Evolutionary conservation across 116 monocot genomes (phyloP), one percentile per base, ranked within the genome.

Genomic region (Posidonia oceanica): DNA sequence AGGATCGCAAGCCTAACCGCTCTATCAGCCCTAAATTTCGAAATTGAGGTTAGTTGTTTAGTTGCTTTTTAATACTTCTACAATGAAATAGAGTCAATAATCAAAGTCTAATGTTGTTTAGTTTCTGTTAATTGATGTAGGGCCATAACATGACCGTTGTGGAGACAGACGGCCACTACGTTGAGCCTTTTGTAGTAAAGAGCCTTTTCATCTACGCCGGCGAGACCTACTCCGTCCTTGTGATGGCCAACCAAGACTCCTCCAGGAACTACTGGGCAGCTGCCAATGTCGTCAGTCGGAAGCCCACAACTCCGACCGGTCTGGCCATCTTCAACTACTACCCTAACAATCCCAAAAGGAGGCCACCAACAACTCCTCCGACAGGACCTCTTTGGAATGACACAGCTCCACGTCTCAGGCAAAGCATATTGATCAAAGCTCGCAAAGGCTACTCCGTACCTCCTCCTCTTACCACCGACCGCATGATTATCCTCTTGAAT

Each of bases 201-300:
- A 94, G 73, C 73, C 80, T 94, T 23, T 80, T 80, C 67, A 79
- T 90, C 44, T 94, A 94, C 83, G 87, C 94, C 36, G 94, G 94
- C 23, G 94, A 94, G 85, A 87, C 88, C 1, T 88, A 88, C 75
- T 88, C 88, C 22, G 84, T 88, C 0, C 75, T 88, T 1, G n/a
- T 94, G 4, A 88, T 68, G 16, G 91, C 91, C 36, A 67, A 95
- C 66, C 91, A 81, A 17, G 66, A 76, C 60, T 74, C 85, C 0
- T 61, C 74, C 4, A 72, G 72, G 3, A 88, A 88, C 69, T 88
- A 95, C 74, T 95, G 95, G 95, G 55, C 68, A 4, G 83, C 71
- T 21, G 38, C 73, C 53, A 88, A 95, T 52, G 86, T 95, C 7
- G 81, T 95, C 4, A 66, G 75, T 60, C 86, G 95, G 41, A 74